Percentiles rank a stretch among this genome's conserved stretches.
Evolutionary conservation across 495 filamentous ascomycete species (phyloP).

Genomic region (Staphylotrichum longicolle): DNA sequence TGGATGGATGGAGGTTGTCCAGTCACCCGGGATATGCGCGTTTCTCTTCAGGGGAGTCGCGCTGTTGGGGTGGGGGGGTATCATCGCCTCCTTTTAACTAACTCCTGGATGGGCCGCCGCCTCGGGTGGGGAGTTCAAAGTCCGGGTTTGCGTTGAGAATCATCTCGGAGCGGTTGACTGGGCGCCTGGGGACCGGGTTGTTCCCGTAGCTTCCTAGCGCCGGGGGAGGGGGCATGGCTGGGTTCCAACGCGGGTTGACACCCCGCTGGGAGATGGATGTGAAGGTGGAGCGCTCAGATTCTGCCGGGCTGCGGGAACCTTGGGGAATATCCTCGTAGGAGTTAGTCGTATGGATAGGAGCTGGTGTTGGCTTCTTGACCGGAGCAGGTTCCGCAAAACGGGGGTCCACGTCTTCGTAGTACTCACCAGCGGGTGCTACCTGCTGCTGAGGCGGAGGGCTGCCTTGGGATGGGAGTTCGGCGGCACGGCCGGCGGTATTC

Average conservation of each 20-base stretch:
- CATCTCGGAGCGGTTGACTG: slow-evolving; percentile 54
- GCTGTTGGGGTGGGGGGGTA: too few relatives aligned
- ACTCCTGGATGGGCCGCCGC: slow-evolving; percentile 28
- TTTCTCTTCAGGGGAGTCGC: not conserved
- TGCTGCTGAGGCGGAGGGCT: slow-evolving; percentile 33
- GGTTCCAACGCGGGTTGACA: slow-evolving; percentile 82
- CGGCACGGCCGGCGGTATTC: slow-evolving; percentile 35
- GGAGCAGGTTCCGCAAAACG: slow-evolving; percentile 60
- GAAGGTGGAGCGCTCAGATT: slow-evolving; percentile 75
- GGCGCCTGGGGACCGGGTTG: slow-evolving; percentile 31
- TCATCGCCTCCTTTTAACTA: not conserved
- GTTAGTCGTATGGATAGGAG: slow-evolving; percentile 33
- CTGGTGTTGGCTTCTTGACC: slow-evolving; percentile 31
- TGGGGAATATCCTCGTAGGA: slow-evolving; percentile 60
- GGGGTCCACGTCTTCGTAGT: slow-evolving; percentile 94
- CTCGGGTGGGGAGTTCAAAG: slow-evolving; percentile 57
- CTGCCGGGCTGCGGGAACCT: slow-evolving; percentile 69
- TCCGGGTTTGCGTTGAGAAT: slow-evolving; percentile 71
- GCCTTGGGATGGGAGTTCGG: slow-evolving; percentile 40
- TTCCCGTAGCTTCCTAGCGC: slow-evolving; percentile 29
- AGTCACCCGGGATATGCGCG: slow-evolving; percentile 34
- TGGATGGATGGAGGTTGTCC: not conserved
- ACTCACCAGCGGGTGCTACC: slow-evolving; percentile 49
- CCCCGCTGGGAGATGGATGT: slow-evolving; percentile 81
- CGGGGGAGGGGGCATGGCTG: slow-evolving; percentile 39